phyloP scores from a whole-genome alignment of 108 stramenopile species.

The Skeletonema menzelii region DNA sequence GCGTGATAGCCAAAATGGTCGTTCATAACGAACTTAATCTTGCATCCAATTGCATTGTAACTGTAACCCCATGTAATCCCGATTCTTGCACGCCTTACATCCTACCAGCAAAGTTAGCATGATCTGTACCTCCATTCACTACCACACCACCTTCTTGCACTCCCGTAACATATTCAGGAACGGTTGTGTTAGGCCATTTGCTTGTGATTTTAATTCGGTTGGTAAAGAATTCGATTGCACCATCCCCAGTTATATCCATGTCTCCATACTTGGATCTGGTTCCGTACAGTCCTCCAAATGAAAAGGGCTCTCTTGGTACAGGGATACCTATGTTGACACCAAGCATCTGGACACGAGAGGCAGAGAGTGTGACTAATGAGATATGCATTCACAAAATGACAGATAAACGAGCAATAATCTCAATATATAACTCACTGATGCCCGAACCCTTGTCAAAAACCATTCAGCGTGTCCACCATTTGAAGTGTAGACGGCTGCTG shows the following conservation, averaged over 20 bases:
- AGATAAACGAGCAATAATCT: not conserved
- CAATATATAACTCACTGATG: slow-evolving; percentile 34
- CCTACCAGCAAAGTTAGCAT: slow-evolving; percentile 67
- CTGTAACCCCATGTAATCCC: no score
- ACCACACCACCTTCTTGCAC: slow-evolving; percentile 3
- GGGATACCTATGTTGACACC: slow-evolving; percentile 91
- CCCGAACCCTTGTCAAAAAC: slow-evolving; percentile 86
- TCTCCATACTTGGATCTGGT: slow-evolving; percentile 94
- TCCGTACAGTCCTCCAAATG: slow-evolving; percentile 92
- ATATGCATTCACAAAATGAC: no score
- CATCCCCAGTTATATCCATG: slow-evolving; percentile 97
- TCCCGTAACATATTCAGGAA: slow-evolving; percentile 34
- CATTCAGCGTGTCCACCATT: slow-evolving; percentile 93
- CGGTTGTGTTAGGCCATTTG: slow-evolving; percentile 73
- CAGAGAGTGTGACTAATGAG: not conserved
- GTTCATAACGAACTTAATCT: no score
- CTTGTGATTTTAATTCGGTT: slow-evolving; percentile 94
- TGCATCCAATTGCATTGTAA: no score
- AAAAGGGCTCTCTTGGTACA: slow-evolving; percentile 95
- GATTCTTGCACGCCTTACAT: slow-evolving; percentile 35
- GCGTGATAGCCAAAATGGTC: no score
- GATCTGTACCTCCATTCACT: slow-evolving; percentile 32
- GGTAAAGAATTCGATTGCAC: slow-evolving; percentile 96
- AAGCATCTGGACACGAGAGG: slow-evolving; percentile 50
- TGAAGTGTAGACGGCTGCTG: slow-evolving; percentile 92